phyloP scores from a whole-genome alignment of 176 grass and related monocot genomes.

The Poa annua region DNA sequence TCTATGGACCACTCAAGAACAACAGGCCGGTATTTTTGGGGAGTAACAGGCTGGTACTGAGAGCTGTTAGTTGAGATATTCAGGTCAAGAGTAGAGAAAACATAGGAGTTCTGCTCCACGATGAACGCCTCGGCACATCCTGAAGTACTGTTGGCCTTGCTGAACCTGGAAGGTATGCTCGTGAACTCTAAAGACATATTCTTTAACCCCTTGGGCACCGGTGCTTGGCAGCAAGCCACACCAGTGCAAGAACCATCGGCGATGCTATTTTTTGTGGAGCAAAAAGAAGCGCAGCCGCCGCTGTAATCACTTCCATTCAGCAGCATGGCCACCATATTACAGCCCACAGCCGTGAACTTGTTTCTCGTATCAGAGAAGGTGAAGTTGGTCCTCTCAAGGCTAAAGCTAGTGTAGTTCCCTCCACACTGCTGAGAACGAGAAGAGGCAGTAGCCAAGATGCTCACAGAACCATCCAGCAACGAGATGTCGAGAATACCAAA shows the following conservation, averaged over 20 bases:
- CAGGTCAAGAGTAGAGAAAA: slow-evolving; percentile 34
- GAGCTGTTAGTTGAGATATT: neutral
- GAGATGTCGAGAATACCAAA: slow-evolving; percentile 12
- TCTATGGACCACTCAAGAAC: slow-evolving; percentile 69
- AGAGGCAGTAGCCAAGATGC: neutral
- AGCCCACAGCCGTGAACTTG: neutral
- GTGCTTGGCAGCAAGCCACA: slow-evolving; percentile 30
- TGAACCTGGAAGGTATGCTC: slow-evolving; percentile 38
- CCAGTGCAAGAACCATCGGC: neutral
- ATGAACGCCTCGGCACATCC: slow-evolving; percentile 50
- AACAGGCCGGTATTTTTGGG: neutral
- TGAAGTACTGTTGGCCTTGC: neutral
- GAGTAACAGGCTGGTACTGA: neutral
- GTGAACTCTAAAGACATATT: slow-evolving; percentile 27
- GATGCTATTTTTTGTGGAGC: slow-evolving; percentile 2
- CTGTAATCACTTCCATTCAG: neutral
- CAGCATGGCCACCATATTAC: slow-evolving; percentile 24
- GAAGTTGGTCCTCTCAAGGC: slow-evolving; percentile 25
- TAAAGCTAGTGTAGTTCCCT: neutral
- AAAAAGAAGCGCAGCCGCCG: slow-evolving; percentile 22
- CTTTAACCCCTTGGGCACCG: slow-evolving; percentile 40
- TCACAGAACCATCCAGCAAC: neutral
- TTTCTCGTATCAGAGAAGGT: slow-evolving; percentile 25
- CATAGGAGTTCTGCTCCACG: slow-evolving; percentile 43
- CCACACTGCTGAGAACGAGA: neutral